phyloP scores from a whole-genome alignment of 768 basidiomycete species.

The Pulveroboletus sp. region DNA sequence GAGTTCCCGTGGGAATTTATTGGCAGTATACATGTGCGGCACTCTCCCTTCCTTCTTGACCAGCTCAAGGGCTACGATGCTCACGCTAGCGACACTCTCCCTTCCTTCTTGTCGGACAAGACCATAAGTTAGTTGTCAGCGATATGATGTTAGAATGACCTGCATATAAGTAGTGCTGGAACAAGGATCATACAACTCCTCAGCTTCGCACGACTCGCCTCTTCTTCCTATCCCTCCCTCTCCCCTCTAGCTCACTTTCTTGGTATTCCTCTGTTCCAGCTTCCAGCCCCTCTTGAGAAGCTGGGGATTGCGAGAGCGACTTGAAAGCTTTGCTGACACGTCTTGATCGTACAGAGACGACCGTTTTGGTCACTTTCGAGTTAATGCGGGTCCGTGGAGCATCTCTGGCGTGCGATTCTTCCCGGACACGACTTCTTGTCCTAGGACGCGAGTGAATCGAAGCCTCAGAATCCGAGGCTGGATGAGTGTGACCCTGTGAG shows the following conservation, averaged over 20 bases:
- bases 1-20: too few species aligned
- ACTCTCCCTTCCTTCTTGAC: too few species aligned
- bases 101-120: too few species aligned
- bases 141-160: too few species aligned
- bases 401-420: conserved; percentile 18
- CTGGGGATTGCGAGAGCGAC: background rate
- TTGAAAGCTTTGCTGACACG: background rate
- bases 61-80: too few species aligned
- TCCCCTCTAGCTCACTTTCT: conserved; percentile 11
- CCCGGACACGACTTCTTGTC: conserved; percentile 22
- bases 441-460: conserved; percentile 17
- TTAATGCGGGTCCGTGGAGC: conserved; percentile 1
- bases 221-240: conserved; percentile 28
- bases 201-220: conserved; percentile 20
- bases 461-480: conserved; percentile 21
- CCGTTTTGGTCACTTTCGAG: conserved; percentile 8
- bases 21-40: too few species aligned
- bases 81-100: too few species aligned
- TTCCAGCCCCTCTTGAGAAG: conserved; percentile 10
- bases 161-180: too few species aligned
- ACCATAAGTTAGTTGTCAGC: too few species aligned
- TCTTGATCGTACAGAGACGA: conserved; percentile 1
- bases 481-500: conserved; percentile 19
- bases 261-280: conserved; percentile 2
- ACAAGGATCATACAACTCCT: background rate